Evolutionary conservation across 768 basidiomycete species (phyloP).

Genomic region (Amanita exitialis): DNA sequence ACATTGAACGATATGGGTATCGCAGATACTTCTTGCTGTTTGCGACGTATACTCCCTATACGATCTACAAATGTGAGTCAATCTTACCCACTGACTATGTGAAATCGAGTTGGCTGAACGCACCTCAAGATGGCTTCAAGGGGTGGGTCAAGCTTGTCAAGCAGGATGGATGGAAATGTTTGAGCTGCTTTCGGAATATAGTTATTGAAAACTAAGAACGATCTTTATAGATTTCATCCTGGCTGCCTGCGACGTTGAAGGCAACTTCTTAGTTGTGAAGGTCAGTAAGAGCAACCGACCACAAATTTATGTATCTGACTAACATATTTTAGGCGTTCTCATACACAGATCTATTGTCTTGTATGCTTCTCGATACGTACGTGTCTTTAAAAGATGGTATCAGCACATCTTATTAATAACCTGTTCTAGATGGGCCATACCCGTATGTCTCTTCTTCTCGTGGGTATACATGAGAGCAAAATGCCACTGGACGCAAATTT

Average conservation of each 20-base stretch:
- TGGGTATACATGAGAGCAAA: constrained; percentile 74
- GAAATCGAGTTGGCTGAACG: neutral
- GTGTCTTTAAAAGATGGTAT: constrained; percentile 14
- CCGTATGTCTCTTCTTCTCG: constrained; percentile 74
- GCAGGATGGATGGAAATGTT: constrained; percentile 85
- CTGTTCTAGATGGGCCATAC: constrained; percentile 75
- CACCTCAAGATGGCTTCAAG: constrained; percentile 54
- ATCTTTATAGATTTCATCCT: constrained; percentile 62
- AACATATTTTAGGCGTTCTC: constrained; percentile 50
- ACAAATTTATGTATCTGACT: neutral
- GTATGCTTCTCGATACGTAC: constrained; percentile 83
- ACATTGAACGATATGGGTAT: neutral
- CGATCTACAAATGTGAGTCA: constrained; percentile 71
- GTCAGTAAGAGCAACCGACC: constrained; percentile 17
- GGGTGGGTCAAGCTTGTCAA: constrained; percentile 72
- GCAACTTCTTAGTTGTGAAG: constrained; percentile 80
- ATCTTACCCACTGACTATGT: neutral
- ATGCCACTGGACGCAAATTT: constrained; percentile 78
- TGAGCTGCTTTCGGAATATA: constrained; percentile 13
- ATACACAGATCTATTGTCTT: constrained; percentile 80
- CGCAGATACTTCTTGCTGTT: constrained; percentile 72
- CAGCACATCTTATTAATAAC: neutral
- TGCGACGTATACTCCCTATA: constrained; percentile 78
- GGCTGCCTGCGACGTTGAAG: constrained; percentile 78
- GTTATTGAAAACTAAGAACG: neutral